A percentile compares a stretch with the other conserved stretches of the same genome.
Conservation (phyloP, 345 rosid genomes). For the Camelina neglecta region DNA sequence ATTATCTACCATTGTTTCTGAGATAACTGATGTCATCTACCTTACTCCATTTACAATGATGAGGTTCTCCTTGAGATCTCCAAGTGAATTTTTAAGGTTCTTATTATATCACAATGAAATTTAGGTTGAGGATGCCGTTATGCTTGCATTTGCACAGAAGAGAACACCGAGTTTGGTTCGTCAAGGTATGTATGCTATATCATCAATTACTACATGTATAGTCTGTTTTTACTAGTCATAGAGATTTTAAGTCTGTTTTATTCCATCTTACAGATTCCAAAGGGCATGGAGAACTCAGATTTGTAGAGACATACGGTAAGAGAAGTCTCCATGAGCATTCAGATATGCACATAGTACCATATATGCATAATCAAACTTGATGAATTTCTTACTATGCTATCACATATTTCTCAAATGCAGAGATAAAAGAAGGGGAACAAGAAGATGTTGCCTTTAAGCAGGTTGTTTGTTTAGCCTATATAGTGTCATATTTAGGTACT, state of each 20-base stretch:
- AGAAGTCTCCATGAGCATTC: background rate
- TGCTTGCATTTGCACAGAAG: constrained; percentile 66
- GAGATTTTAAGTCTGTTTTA: background rate
- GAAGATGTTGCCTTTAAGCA: constrained; percentile 93
- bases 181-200: constrained; percentile 48
- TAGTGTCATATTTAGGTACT: background rate
- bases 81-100: background rate
- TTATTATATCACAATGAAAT: background rate
- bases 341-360: background rate
- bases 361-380: background rate
- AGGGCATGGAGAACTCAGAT: constrained; percentile 63
- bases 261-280: constrained; percentile 61
- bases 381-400: background rate
- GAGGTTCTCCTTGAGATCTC: background rate
- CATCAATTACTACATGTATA: background rate
- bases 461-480: constrained; percentile 48
- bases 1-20: background rate
- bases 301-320: constrained; percentile 82
- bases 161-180: constrained; percentile 64
- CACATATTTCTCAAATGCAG: constrained; percentile 50
- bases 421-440: constrained; percentile 68
- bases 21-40: background rate
- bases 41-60: background rate
- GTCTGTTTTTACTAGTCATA: background rate
- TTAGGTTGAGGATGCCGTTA: constrained; percentile 92